Conservation (phyloP, 805 yeast genomes). For the Pichia occidentalis region DNA sequence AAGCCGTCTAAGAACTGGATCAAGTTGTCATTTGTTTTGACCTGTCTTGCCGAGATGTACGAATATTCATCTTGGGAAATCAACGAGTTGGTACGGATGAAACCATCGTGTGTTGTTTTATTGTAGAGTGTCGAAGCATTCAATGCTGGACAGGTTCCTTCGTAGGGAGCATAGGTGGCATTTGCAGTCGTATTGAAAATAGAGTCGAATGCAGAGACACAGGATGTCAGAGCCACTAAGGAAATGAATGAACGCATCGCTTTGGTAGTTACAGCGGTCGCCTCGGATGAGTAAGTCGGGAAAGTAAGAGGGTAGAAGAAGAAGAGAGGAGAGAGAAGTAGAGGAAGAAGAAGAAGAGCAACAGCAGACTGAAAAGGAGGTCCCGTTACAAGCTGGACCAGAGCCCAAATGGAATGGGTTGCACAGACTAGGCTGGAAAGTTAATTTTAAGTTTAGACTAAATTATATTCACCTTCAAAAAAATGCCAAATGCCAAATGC, state of each 20-base stretch:
- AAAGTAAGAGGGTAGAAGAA: background rate
- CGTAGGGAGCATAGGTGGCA: conserved; percentile 45
- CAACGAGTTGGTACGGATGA: conserved; percentile 38
- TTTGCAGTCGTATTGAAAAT: conserved; percentile 22
- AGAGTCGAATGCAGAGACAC: conserved; percentile 21
- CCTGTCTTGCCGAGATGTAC: conserved; percentile 46
- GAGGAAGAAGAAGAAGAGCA: background rate
- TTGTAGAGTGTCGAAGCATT: conserved; percentile 13
- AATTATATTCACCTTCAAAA: no score
- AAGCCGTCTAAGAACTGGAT: conserved; percentile 39
- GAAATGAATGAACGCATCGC: background rate
- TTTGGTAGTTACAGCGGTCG: background rate
- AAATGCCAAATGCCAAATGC: no score
- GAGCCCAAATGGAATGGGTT: no score
- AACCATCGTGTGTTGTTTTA: conserved; percentile 13
- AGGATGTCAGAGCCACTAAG: background rate
- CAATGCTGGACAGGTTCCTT: conserved; percentile 40
- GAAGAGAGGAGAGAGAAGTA: background rate
- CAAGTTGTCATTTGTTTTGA: conserved; percentile 36
- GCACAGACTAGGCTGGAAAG: no score
- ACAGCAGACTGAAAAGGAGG: no score
- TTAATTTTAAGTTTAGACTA: no score
- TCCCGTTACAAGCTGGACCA: no score
- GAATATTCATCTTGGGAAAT: conserved; percentile 42
- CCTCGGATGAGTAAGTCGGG: background rate